Conservation (phyloP, 176 grass and related monocot species). For the Oryza rufipogon region DNA sequence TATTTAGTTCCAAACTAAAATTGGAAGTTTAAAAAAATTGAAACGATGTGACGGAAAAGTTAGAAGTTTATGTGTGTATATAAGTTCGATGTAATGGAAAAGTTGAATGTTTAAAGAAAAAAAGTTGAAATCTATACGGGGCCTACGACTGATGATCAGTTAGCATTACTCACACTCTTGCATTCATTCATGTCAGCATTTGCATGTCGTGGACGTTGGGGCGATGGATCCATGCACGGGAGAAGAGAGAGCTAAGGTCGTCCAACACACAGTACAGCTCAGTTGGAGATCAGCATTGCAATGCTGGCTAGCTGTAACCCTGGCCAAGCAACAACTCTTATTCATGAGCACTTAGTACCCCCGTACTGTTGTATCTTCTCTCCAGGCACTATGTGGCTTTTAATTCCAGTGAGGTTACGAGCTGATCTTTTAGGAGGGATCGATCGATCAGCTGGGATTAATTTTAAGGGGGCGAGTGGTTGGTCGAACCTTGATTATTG, state of each 20-base stretch:
- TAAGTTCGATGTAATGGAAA: too few species aligned
- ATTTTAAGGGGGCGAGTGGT: conserved; percentile 38
- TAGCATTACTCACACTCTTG: neutral
- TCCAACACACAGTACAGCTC: neutral
- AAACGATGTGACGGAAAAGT: too few species aligned
- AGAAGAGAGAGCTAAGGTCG: neutral
- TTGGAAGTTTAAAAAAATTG: too few species aligned
- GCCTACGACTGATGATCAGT: neutral
- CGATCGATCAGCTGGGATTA: neutral
- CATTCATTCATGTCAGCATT: neutral
- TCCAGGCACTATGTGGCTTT: conserved; percentile 48
- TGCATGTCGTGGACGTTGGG: neutral
- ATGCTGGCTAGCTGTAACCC: conserved; percentile 30
- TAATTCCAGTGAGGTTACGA: conserved; percentile 51
- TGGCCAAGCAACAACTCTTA: conserved; percentile 44
- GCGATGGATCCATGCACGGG: neutral
- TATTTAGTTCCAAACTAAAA: too few species aligned
- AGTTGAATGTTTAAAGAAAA: too few species aligned
- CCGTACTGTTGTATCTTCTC: conserved; percentile 25
- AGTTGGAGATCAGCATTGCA: conserved; percentile 29
- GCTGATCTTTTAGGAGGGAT: conserved; percentile 49
- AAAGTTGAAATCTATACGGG: too few species aligned
- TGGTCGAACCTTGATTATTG: conserved; percentile 56
- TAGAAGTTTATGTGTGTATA: too few species aligned
- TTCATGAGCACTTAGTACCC: conserved; percentile 47